Evolutionary conservation across 257 asterid genomes (phyloP).

Genomic region (Solanum clarkiae): DNA sequence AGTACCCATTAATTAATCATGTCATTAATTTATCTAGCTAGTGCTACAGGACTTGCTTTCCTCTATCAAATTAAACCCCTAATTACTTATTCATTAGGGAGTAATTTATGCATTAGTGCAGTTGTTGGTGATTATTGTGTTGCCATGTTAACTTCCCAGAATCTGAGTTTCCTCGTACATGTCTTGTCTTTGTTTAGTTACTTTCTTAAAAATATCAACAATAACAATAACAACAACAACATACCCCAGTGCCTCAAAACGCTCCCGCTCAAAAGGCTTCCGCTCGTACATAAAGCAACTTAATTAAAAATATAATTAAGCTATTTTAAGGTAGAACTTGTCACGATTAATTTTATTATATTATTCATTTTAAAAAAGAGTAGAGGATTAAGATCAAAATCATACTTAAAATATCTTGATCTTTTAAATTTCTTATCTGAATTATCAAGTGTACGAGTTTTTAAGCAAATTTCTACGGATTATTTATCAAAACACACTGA

Average conservation of each 20-base stretch:
- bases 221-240: no score
- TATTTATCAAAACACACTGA: neutral
- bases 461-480: neutral
- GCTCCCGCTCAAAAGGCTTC: no score
- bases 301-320: neutral
- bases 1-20: neutral
- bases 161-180: conserved; percentile 48
- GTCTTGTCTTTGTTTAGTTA: conserved; percentile 12
- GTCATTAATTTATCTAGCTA: conserved; percentile 16
- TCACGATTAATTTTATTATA: no score
- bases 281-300: no score
- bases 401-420: neutral
- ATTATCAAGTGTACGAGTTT: neutral
- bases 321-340: neutral
- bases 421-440: neutral
- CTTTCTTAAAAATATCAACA: no score
- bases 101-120: conserved; percentile 23
- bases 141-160: conserved; percentile 19
- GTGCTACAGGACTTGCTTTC: conserved; percentile 42
- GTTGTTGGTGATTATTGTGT: conserved; percentile 31
- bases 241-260: no score
- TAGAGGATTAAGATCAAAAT: neutral
- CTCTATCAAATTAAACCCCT: conserved; percentile 18
- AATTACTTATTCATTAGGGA: neutral
- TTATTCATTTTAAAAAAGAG: no score